Base-by-base conservation (phyloP, 306 rosid genomes). In the Vicia villosa region DNA sequence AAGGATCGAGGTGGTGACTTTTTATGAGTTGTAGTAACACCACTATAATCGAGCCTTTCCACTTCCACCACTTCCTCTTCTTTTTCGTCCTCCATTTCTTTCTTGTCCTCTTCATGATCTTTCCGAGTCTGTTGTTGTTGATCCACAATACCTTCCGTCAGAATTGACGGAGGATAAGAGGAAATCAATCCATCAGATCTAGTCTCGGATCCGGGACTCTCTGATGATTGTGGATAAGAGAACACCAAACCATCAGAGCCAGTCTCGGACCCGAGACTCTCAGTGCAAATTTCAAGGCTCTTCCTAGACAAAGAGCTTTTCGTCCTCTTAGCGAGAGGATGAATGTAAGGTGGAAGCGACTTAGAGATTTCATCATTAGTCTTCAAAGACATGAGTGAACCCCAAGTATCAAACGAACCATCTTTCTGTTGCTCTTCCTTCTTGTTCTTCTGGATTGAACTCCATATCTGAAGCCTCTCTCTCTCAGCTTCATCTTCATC, bases 241-340 rank as follows among this genome's bases (percentile, higher is more conserved):
- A 89, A 79, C 66, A 87, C 82, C 49, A 87, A 84, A 0, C 79
- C 88, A 45, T 94, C 96, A 11, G 96, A 87, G 69, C 96, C 97
- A 12, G 96, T 87, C 77, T 94, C 99, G n/a, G 97, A 91, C 13
- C 99, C 99, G 10, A 94, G 99, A 42, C 84, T 81, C 68, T 94
- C 99, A 0, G 99, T 94, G 68, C 99, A 94, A 17, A 94, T 81
- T 56, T 83, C 41, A 13, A 94, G 97, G 66, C 99, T 91, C 45
- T 80, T 87, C 16, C 80, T 82, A 60, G 66, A 86, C 62, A 94
- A 51, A 51, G 79, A 71, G 74, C 84, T 89, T 9, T 79, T 55
- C 0, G 93, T 73, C 74, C 85, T 86, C 63, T 87, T 87, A 54
- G 80, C 87, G 21, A 88, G 95, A 68, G 99, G 97, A 60, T 88